Percentiles rank a stretch among this genome's conserved stretches.
phyloP scores from a whole-genome alignment of 139 green algal species.

The Closterium sp. region DNA sequence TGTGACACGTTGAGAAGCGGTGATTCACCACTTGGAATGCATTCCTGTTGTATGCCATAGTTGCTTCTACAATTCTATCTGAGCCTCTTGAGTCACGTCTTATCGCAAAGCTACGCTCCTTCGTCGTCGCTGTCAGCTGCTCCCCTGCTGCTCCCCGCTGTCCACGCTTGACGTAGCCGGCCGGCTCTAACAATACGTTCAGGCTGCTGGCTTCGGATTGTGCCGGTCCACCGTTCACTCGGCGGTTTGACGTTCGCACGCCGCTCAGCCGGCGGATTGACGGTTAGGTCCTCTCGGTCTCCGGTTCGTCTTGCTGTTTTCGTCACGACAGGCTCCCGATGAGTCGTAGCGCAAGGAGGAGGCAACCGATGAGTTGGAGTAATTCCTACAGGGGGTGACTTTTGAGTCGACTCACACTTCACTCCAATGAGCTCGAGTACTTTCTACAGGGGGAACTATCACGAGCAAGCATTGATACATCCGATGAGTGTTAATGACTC shows the following conservation, averaged over 20 bases:
- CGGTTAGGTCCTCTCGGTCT: background rate
- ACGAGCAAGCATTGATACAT: background rate
- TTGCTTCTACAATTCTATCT: no score
- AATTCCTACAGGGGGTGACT: no score
- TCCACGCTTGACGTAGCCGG: background rate
- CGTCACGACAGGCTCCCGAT: background rate
- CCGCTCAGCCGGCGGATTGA: background rate
- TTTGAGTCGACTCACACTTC: no score
- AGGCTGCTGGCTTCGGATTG: no score
- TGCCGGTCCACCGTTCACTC: background rate
- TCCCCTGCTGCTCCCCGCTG: background rate
- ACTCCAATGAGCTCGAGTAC: no score
- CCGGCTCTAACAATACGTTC: background rate
- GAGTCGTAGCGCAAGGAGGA: background rate
- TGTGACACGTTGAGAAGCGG: no score
- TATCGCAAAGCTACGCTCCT: background rate
- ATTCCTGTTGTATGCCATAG: no score
- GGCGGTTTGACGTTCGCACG: background rate
- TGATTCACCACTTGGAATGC: no score
- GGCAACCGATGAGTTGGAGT: background rate
- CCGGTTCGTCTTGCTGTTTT: background rate
- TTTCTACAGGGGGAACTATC: background rate
- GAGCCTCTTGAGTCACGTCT: no score
- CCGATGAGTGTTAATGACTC: no score
- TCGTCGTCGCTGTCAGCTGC: background rate